These are phyloP conservation scores for slime mould (Dictyostelium discoideum) DNA, from an alignment of 78 protist species.

Conservation along the genomic window dicty_2.7 NC_007091.3:3810001-3810500, in stretches of 20 bases:
- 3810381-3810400: background rate
- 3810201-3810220: background rate
- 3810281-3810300: constrained; percentile 17
- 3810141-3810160: background rate
- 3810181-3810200: constrained; percentile 30
- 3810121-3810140: constrained; percentile 27
- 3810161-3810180: constrained; percentile 3
- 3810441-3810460: background rate
- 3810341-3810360: background rate
- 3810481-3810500: constrained; percentile 3
- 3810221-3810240: background rate
- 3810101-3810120: constrained; percentile 24
- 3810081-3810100: constrained; percentile 64
- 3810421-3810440: constrained; percentile 13
- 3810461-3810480: constrained; percentile 1
- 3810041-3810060: constrained; percentile 36
- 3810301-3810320: constrained; percentile 51
- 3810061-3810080: constrained; percentile 19
- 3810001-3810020: constrained; percentile 45
- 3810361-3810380: constrained; percentile 10
- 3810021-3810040: background rate
- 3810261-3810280: background rate
- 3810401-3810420: background rate
- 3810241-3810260: constrained; percentile 37
- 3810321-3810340: constrained; percentile 45